Evolutionary conservation across 257 asterid species (phyloP), one percentile per base, ranked within the genome.

Genomic region (Lycium barbarum): DNA sequence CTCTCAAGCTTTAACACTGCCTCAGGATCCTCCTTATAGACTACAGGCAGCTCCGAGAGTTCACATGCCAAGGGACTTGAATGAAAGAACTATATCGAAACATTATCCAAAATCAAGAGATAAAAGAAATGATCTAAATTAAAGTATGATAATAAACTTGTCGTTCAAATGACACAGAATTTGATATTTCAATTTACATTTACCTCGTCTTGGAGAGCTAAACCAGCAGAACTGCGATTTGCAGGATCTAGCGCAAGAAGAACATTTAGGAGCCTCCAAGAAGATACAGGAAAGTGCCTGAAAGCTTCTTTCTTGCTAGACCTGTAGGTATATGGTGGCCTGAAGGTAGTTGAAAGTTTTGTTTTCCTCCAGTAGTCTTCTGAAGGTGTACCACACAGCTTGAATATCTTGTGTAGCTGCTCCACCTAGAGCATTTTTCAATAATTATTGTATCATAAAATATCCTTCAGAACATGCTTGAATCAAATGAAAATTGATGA

Each of bases 341-440:
- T 94, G 40, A 93, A 95, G 9, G 93, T 90, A 2, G 92, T 87
- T 49, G 91, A 89, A 53, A 93, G 85, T 88, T 89, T 95, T 83
- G 86, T 66, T 88, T 82, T 84, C 85, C 86, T 89, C 83, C 90
- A 95, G 84, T 78, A 95, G 26, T 91, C 97, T 65, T 91, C 94
- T 22, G 97, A 13, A 68, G 97, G 98, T 3, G 97, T 91, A n/a
- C 98, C 98, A 74, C 97, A 95, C 0, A 95, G 93, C 89, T 91
- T 92, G 92, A 93, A 94, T 26, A 94, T 93, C 88, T 83, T 88
- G 84, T 93, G 97, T 13, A 93, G 86, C 90, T 95, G 98, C 87
- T 95, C 98, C 54, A 94, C 95, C 98, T 95, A 80, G 15, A 70
- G 12, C 3, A 65, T 40, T 22, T 61, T 35, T 63, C 51, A 10